Evolutionary conservation across 495 filamentous ascomycete genomes (phyloP).

Genomic region (Podospora sp.): DNA sequence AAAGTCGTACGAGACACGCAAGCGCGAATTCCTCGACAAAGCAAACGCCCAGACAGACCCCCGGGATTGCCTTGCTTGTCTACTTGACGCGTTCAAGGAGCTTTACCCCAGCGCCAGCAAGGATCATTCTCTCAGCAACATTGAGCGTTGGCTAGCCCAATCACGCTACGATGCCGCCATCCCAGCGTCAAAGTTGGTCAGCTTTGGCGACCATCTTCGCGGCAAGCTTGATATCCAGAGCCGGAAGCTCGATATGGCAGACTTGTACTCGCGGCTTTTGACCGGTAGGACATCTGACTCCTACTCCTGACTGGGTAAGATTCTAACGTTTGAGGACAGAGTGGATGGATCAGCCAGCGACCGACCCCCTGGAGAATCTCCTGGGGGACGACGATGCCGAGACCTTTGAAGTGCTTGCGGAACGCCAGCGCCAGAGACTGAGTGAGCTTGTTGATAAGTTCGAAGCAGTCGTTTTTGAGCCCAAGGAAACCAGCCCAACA

Average conservation of each 20-base stretch:
- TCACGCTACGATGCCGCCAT: constrained; percentile 44
- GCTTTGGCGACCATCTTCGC: constrained; percentile 47
- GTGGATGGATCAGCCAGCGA: constrained; percentile 52
- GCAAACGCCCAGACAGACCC: constrained; percentile 35
- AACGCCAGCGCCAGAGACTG: constrained; percentile 53
- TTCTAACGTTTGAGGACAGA: constrained; percentile 39
- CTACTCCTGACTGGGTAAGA: neutral
- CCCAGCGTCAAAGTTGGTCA: constrained; percentile 35
- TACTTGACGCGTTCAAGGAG: constrained; percentile 45
- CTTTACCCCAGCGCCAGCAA: constrained; percentile 34
- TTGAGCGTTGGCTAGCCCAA: constrained; percentile 42
- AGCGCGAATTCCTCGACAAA: constrained; percentile 38
- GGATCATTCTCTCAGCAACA: constrained; percentile 33
- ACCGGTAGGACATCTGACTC: constrained; percentile 36
- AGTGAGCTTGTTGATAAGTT: constrained; percentile 56
- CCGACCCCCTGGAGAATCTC: constrained; percentile 24
- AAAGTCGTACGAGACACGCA: constrained; percentile 52
- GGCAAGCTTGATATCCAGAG: constrained; percentile 49
- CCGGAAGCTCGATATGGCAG: constrained; percentile 59
- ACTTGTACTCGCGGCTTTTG: constrained; percentile 63
- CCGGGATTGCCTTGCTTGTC: constrained; percentile 39
- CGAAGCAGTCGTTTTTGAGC: constrained; percentile 61
- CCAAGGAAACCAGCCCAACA: constrained; percentile 47
- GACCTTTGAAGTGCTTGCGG: constrained; percentile 39
- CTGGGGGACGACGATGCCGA: constrained; percentile 27